Base-by-base conservation (phyloP, 129 eudicot species). In the Pseudognaphalium luteoalbum region DNA sequence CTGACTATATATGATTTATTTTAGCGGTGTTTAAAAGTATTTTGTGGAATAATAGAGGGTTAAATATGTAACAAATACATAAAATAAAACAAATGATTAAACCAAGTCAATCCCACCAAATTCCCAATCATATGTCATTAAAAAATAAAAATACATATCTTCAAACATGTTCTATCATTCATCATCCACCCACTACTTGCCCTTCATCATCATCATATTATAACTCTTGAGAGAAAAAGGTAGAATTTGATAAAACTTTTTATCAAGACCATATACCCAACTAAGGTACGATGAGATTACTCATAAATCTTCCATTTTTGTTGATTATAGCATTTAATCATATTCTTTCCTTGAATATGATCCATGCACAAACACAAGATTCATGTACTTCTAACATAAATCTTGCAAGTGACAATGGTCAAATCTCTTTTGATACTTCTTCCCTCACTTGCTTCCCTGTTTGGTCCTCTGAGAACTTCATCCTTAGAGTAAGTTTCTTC, bases 401-500 rank as follows among this genome's bases (percentile, higher is more conserved):
- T 74, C 74, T 87, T 16, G 41, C 47, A 60, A 78, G 66, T 80
- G 68, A 74, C 76, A 70, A 58, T 29, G 15, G 37, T 19, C 77
- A 9, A 33, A 51, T 88, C 39, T 74, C 70, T 16, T 93, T 93
- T 42, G 91, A 85, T 33, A 83, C 90, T 4, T 7, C 93, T 73
- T 68, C 87, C 35, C 84, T 90, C 83, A 67, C 20, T 25, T 93
- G 98, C 72, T 80, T 62, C 47, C 14, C 86, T 34, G 90, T 91
- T 8, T 93, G 98, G 97, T 33, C 56, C 61, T 67, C 86, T 33
- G 83, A 91, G 76, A 67, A 73, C 66, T 93, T 76, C 96, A 86
- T 88, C 79, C 98, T 90, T 85, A 77, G 98, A 73, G 98, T 93
- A 87, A 81, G 88, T 80, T 33, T 62, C 78, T 72, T 66, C 61